phyloP scores from a whole-genome alignment of 495 filamentous ascomycete genomes.

The Penicillium canescens region DNA sequence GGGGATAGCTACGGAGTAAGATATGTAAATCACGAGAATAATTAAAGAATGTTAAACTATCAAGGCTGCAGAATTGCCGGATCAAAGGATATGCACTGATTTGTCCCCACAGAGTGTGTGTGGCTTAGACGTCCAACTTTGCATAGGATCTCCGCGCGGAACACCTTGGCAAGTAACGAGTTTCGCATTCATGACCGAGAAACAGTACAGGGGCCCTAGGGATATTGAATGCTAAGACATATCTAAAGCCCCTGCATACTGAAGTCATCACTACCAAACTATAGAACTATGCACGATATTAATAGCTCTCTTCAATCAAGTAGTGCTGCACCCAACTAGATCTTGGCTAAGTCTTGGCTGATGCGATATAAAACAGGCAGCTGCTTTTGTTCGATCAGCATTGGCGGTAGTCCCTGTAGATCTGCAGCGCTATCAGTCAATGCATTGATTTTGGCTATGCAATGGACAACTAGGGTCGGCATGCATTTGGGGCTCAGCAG shows the following conservation, averaged over 20 bases:
- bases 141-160: conserved; percentile 1
- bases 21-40: no score
- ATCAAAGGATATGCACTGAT: conserved; percentile 1
- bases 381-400: conserved; percentile 17
- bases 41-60: conserved; percentile 7
- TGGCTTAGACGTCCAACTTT: conserved; percentile 18
- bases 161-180: neutral
- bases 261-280: neutral
- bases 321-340: neutral
- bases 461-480: conserved; percentile 3
- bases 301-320: neutral
- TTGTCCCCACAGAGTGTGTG: conserved; percentile 9
- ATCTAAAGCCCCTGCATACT: neutral
- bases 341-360: conserved; percentile 17
- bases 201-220: neutral
- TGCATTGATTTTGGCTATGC: conserved; percentile 6
- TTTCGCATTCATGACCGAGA: neutral
- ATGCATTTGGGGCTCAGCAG: conserved; percentile 9
- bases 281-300: conserved; percentile 5
- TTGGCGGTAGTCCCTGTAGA: conserved; percentile 11
- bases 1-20: neutral
- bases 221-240: neutral
- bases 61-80: neutral
- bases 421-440: conserved; percentile 1
- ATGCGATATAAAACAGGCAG: conserved; percentile 15